Evolutionary conservation across 2,329 filamentous ascomycete genomes (phyloP).

Genomic region (Calonectria henricotiae): DNA sequence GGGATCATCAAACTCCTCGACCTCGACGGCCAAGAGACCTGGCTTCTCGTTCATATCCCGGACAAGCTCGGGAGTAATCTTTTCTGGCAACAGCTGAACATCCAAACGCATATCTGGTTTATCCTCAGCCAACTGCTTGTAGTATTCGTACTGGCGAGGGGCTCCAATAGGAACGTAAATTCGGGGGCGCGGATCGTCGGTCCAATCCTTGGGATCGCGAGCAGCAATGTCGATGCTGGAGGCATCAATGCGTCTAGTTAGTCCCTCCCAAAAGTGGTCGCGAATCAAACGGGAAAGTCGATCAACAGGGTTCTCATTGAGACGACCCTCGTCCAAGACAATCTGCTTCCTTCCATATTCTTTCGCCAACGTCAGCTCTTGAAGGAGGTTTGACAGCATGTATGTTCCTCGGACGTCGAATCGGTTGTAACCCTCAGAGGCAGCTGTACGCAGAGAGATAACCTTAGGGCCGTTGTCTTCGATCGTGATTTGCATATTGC

Average conservation of each 20-base stretch:
- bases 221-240: slow-evolving; percentile 90
- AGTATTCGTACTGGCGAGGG: slow-evolving; percentile 92
- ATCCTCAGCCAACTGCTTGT: slow-evolving; percentile 83
- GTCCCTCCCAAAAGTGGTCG: slow-evolving; percentile 91
- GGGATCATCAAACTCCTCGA: slow-evolving; percentile 82
- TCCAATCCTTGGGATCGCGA: slow-evolving; percentile 96
- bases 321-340: slow-evolving; percentile 88
- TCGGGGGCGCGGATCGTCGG: slow-evolving; percentile 86
- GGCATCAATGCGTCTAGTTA: slow-evolving; percentile 92
- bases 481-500: slow-evolving; percentile 97
- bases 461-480: slow-evolving; percentile 96
- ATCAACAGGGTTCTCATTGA: slow-evolving; percentile 96
- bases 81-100: slow-evolving; percentile 83
- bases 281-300: slow-evolving; percentile 89
- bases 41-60: slow-evolving; percentile 89
- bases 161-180: slow-evolving; percentile 92
- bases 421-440: slow-evolving; percentile 87
- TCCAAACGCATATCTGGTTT: slow-evolving; percentile 90
- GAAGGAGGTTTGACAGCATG: slow-evolving; percentile 95
- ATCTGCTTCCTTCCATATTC: slow-evolving; percentile 92
- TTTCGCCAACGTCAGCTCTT: slow-evolving; percentile 94
- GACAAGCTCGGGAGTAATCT: slow-evolving; percentile 86
- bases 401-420: slow-evolving; percentile 97
- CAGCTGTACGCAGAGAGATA: slow-evolving; percentile 86
- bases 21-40: slow-evolving; percentile 90